Conservation (phyloP, 2,329 filamentous ascomycete species). For the Colletotrichum musae region DNA sequence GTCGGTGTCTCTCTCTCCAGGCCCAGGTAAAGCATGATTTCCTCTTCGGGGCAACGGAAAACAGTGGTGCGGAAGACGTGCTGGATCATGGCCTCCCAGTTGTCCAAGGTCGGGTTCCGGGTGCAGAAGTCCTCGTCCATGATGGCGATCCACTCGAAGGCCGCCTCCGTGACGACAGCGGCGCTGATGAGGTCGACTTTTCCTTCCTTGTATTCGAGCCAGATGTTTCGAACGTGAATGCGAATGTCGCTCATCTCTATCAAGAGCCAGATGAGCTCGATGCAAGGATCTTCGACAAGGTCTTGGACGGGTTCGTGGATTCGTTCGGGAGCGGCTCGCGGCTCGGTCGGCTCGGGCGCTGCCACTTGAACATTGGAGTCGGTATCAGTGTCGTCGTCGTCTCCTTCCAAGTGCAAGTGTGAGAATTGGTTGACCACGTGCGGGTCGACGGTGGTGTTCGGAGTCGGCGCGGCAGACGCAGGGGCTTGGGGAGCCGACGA, state of each 20-base stretch:
- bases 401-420: neutral
- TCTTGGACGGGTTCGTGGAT: no score
- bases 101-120: neutral
- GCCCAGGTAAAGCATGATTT: neutral
- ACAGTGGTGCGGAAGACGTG: neutral
- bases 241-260: neutral
- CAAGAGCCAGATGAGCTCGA: conserved; percentile 3
- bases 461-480: no score
- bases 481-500: neutral
- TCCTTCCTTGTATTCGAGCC: neutral
- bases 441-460: neutral
- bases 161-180: conserved; percentile 2
- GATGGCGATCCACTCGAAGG: conserved; percentile 4
- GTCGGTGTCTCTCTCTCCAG: neutral
- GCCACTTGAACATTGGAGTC: neutral
- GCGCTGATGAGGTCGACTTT: neutral
- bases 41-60: neutral
- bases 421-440: conserved; percentile 1
- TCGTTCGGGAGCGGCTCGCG: no score
- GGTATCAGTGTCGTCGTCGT: neutral
- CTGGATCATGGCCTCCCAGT: neutral
- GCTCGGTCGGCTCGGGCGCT: neutral
- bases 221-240: neutral
- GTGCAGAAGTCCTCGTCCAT: conserved; percentile 4
- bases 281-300: conserved; percentile 4